Percentiles rank a stretch among this genome's conserved stretches.
phyloP scores from a whole-genome alignment of 805 yeast genomes.

The Wilhelminamyces savonicus region DNA sequence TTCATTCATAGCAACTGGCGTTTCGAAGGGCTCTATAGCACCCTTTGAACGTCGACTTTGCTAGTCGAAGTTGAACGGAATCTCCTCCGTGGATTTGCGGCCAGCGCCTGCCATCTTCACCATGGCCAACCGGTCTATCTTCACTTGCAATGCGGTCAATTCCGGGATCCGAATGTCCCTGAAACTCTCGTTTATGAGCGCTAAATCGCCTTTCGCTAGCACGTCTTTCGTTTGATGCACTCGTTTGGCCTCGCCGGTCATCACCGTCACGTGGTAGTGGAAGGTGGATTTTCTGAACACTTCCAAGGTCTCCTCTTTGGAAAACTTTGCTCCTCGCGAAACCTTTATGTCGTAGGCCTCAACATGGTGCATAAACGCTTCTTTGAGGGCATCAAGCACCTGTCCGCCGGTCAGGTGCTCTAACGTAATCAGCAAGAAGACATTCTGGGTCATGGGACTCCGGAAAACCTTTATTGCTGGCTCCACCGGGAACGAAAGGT shows the following conservation, averaged over 20 bases:
- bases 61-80: no score
- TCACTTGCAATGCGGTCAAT: no score
- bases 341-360: conserved; percentile 2
- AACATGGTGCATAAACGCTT: conserved; percentile 6
- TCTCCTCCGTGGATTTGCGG: no score
- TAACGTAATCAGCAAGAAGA: conserved; percentile 9
- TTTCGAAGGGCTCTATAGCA: no score
- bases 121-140: no score
- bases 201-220: no score
- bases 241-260: conserved; percentile 8
- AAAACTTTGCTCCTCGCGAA: no score
- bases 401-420: conserved; percentile 1
- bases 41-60: no score
- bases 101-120: no score
- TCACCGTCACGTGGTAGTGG: conserved; percentile 9
- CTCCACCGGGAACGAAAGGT: conserved; percentile 1
- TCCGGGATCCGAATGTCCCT: no score
- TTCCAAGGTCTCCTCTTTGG: conserved; percentile 4
- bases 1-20: no score
- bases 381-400: conserved; percentile 6
- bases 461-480: conserved; percentile 1
- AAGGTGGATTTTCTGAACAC: neutral
- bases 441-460: conserved; percentile 3
- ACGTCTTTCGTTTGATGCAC: conserved; percentile 2
- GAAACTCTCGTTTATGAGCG: no score